Evolutionary conservation across 768 basidiomycete genomes (phyloP).

Genomic region (Amanita rubescens): DNA sequence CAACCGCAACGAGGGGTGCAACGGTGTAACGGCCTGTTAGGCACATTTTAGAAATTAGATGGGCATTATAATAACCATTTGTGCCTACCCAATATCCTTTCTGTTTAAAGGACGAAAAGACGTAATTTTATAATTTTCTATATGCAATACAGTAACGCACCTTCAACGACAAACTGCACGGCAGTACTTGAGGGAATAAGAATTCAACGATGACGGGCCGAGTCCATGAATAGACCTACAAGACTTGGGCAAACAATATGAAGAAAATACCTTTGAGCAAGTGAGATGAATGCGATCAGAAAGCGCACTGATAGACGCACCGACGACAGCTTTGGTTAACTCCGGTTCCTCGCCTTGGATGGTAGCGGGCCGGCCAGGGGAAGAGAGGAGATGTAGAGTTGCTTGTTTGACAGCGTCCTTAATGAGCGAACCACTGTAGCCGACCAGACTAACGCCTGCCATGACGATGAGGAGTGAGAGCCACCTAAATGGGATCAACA

Average conservation of each 20-base stretch:
- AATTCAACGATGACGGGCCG: constrained; percentile 15
- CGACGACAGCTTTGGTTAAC: constrained; percentile 66
- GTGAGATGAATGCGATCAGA: constrained; percentile 11
- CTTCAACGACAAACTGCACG: constrained; percentile 88
- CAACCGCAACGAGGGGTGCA: constrained; percentile 87
- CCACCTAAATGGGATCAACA: constrained; percentile 52
- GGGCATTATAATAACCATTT: neutral
- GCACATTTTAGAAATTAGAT: neutral
- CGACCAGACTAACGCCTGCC: constrained; percentile 75
- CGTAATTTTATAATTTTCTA: constrained; percentile 6
- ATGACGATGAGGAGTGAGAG: constrained; percentile 84
- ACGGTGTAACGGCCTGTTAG: constrained; percentile 60
- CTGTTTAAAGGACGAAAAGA: constrained; percentile 28
- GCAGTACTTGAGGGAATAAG: constrained; percentile 53
- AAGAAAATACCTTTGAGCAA: constrained; percentile 69
- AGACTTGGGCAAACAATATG: constrained; percentile 89
- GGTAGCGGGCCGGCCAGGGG: constrained; percentile 22
- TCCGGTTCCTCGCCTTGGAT: constrained; percentile 47
- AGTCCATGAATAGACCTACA: constrained; percentile 45
- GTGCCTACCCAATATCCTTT: constrained; percentile 76
- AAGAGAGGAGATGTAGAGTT: constrained; percentile 21
- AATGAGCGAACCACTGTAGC: constrained; percentile 82
- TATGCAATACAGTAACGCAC: constrained; percentile 18
- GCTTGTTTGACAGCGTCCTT: constrained; percentile 56
- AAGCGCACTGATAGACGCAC: constrained; percentile 30